Base-by-base conservation (phyloP, 2,329 filamentous ascomycete species). In the Fusarium sp. region DNA sequence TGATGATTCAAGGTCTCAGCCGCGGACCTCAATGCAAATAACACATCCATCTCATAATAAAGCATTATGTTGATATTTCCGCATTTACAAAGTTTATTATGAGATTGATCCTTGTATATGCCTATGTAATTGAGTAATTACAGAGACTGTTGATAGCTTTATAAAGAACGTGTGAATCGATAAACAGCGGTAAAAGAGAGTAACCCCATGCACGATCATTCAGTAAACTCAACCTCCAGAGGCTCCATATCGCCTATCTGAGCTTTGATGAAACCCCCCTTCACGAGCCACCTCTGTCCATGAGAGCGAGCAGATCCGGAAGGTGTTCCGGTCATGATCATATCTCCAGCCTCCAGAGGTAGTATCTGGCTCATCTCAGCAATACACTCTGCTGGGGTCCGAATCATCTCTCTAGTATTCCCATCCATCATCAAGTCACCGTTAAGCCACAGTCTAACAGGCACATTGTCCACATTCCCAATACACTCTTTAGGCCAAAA, bases 401-500 rank as follows among this genome's bases (percentile, higher is more conserved):
- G 38, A 10, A 61, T 61, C 58, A 54, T 61, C 3, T 61, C 58
- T 3, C 30, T 42, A 5, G 58, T 61, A 10, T 8, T 30, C 6
- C 58, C 58, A 20, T 61, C 58, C 38, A 61, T 61, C 47, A 61
- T 54, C n/a, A 61, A 20, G 5, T 36, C n/a, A 6, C 47, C 58
- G 13, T 61, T 61, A 9, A 61, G 47, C 58, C 30, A 61, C n/a
- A 61, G 26, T 32, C 42, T 61, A 8, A 61, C 30, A 3, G 58
- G 47, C 15, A 15, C 30, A 24, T 54, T 20, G 2, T 54, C 38
- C 14, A 61, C 4, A 12, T 12, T 61, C 18, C 58, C 58, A 28
- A 61, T 30, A 8, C n/a, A 54, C 6, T 44, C 58, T 9, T 36
- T 61, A 1, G 58, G 58, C 58, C 58, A 61, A n/a, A 54, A 61